Evolutionary conservation across 2,329 filamentous ascomycete species (phyloP).

Genomic region (Thyridium curvatum): DNA sequence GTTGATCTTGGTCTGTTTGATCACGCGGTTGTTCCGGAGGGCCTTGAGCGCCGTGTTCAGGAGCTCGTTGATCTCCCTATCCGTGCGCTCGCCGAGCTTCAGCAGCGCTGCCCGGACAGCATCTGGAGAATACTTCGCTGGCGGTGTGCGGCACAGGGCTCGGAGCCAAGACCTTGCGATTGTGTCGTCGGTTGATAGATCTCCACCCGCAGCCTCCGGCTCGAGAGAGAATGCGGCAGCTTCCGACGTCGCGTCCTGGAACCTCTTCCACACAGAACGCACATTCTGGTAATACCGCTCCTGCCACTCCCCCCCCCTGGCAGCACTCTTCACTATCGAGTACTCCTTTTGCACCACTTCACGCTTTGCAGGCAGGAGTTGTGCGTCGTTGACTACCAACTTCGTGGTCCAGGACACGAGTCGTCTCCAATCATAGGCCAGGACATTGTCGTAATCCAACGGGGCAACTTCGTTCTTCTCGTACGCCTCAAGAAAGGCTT

Average conservation of each 20-base stretch:
- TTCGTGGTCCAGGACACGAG: slow-evolving; percentile 62
- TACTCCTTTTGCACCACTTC: slow-evolving; percentile 36
- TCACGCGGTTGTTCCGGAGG: slow-evolving; percentile 45
- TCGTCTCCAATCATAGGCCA: slow-evolving; percentile 61
- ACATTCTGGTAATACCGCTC: slow-evolving; percentile 50
- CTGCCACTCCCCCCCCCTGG: slow-evolving; percentile 38
- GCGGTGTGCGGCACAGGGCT: slow-evolving; percentile 48
- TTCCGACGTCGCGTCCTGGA: slow-evolving; percentile 46
- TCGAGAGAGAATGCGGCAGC: slow-evolving; percentile 31
- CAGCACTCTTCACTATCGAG: slow-evolving; percentile 23
- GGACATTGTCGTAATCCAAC: slow-evolving; percentile 57
- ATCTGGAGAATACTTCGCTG: slow-evolving; percentile 39
- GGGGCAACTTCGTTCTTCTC: slow-evolving; percentile 52
- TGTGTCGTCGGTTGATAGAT: slow-evolving; percentile 10
- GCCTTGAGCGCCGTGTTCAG: slow-evolving; percentile 42
- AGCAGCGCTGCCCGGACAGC: slow-evolving; percentile 45
- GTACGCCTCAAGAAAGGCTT: slow-evolving; percentile 60
- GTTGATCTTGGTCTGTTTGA: slow-evolving; percentile 53
- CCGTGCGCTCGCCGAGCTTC: slow-evolving; percentile 33
- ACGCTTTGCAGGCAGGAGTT: slow-evolving; percentile 42
- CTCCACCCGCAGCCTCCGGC: neutral
- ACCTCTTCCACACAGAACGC: slow-evolving; percentile 50
- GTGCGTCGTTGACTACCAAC: slow-evolving; percentile 37
- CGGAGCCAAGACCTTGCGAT: slow-evolving; percentile 54
- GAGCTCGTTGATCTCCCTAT: slow-evolving; percentile 31